A percentile compares a stretch with the other conserved stretches of the same genome.
Evolutionary conservation across 2,329 filamentous ascomycete genomes (phyloP).

Genomic region (Trichoderma arundinaceum): DNA sequence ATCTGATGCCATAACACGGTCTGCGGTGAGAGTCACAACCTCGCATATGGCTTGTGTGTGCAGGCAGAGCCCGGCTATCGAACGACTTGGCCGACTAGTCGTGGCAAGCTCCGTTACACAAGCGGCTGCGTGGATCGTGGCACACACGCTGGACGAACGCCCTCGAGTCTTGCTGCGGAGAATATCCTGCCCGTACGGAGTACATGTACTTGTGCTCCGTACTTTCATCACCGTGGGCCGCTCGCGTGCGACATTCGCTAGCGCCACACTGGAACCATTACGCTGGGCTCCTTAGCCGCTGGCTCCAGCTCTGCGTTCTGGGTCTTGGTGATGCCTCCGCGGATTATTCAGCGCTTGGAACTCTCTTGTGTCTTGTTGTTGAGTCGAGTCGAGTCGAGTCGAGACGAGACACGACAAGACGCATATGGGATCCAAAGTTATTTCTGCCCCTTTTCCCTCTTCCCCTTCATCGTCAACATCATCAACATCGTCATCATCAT

Average conservation of each 20-base stretch:
- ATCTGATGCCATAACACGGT: too few relatives aligned
- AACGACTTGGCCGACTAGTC: background rate
- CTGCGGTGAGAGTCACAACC: too few relatives aligned
- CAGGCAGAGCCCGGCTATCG: constrained; percentile 20
- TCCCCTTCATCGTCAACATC: too few relatives aligned
- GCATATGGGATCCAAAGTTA: too few relatives aligned
- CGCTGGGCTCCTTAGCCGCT: constrained; percentile 38
- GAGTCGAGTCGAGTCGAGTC: too few relatives aligned
- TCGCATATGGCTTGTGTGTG: constrained; percentile 3
- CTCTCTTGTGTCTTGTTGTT: too few relatives aligned
- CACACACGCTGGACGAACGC: constrained; percentile 1
- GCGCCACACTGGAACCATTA: constrained; percentile 42
- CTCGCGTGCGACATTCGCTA: constrained; percentile 42
- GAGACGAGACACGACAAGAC: too few relatives aligned
- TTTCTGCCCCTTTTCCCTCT: too few relatives aligned
- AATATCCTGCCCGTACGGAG: constrained; percentile 26
- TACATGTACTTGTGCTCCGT: constrained; percentile 24
- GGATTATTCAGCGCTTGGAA: background rate
- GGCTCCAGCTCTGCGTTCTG: constrained; percentile 29
- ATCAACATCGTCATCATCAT: too few relatives aligned
- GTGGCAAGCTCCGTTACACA: constrained; percentile 11
- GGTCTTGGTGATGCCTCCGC: too few relatives aligned
- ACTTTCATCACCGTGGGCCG: constrained; percentile 39
- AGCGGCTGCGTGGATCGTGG: constrained; percentile 9
- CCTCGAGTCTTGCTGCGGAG: constrained; percentile 26